Evolutionary conservation across 306 rosid genomes (phyloP), one percentile per base, ranked within the genome.

Genomic region (Prunus mongolica): DNA sequence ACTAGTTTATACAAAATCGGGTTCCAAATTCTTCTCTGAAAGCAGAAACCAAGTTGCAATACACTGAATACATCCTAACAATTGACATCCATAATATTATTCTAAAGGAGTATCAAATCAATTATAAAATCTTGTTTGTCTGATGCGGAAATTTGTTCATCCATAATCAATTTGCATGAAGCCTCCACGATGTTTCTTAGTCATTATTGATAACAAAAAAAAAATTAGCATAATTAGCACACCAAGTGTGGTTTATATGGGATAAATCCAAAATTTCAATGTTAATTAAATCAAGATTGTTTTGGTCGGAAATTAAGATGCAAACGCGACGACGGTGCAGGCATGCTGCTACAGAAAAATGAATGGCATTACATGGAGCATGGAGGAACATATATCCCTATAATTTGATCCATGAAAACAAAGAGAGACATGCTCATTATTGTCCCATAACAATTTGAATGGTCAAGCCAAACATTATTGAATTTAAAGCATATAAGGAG

Each of bases 391-490:
- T 69, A 57, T 12, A 25, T 75, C 64, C 47, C 28, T 16, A 24
- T 16, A 24, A 34, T 28, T 24, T 32, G 15, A 69, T 63, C 76
- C n/a, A 45, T 12, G 38, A 55, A 69, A 60, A 56, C 68, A 73
- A 54, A 28, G 77, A 80, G 77, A 80, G 77, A 81, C 81, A 73
- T 57, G 58, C 8, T 61, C 61, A 58, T 27, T 25, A 18, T 22
- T 79, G 69, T 79, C 74, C 54, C 52, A 65, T 65, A 56, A 64
- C 78, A 46, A 47, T 67, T 67, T n/a, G 67, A 76, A 25, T 28
- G 7, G 50, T 32, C 66, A 69, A 62, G n/a, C 56, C 30, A 55
- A 64, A 20, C 57, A 11, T 74, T 20, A 60, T 69, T 11, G n/a
- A 46, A 28, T 62, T 52, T 18, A 65, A 62, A 50, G 56, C 14